Conservation (phyloP, 2,329 filamentous ascomycete species). For the Trichoderma aggressivum region DNA sequence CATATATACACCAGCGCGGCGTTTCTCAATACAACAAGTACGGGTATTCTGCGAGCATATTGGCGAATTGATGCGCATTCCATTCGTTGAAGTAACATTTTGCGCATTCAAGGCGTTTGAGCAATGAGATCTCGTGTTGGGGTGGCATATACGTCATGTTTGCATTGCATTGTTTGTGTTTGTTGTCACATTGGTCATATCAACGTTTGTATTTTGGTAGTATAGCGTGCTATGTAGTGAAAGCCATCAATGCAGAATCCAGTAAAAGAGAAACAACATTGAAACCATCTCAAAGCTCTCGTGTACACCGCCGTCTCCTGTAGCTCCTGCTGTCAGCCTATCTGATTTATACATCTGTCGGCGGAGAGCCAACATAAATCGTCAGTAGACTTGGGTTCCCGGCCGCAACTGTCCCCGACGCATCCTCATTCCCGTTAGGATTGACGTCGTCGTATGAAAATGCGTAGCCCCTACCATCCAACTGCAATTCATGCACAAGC, state of each 20-base stretch:
- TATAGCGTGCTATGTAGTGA: neutral
- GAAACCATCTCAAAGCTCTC: neutral
- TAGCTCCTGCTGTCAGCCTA: neutral
- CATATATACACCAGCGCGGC: neutral
- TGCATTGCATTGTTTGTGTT: neutral
- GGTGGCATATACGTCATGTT: neutral
- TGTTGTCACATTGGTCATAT: neutral
- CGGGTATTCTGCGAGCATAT: neutral
- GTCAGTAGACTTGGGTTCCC: slow-evolving; percentile 27
- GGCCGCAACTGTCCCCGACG: slow-evolving; percentile 36
- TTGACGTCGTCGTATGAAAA: slow-evolving; percentile 69
- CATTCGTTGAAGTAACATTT: neutral
- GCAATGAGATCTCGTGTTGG: neutral
- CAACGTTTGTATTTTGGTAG: neutral
- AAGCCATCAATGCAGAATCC: neutral
- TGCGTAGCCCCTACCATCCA: slow-evolving; percentile 59
- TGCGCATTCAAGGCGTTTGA: neutral
- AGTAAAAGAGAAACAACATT: neutral
- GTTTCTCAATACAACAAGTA: neutral
- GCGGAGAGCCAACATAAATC: slow-evolving; percentile 28
- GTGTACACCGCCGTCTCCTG: neutral
- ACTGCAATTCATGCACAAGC: slow-evolving; percentile 58
- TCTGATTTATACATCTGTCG: neutral
- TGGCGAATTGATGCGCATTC: neutral
- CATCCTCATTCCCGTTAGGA: slow-evolving; percentile 52